Evolutionary conservation across 371 early-diverging fungal genomes (phyloP).

Genomic region (Haplosporangium sp.): DNA sequence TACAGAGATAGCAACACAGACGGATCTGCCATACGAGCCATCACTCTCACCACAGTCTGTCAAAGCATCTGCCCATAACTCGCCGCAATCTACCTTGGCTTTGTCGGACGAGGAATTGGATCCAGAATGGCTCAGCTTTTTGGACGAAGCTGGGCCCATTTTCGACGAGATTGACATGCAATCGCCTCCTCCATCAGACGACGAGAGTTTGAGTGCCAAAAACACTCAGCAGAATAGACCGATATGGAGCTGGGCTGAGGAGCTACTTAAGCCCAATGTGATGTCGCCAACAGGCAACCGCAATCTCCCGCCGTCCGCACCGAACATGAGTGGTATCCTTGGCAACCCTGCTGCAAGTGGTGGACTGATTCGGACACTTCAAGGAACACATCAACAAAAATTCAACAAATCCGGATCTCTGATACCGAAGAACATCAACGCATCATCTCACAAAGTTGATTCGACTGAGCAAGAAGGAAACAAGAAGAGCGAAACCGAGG

Average conservation of each 20-base stretch:
- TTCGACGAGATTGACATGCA: conserved; percentile 33
- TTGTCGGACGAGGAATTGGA: conserved; percentile 40
- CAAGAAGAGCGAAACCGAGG: not conserved
- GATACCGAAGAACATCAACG: not conserved
- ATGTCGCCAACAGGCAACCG: conserved; percentile 16
- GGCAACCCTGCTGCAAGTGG: conserved; percentile 23
- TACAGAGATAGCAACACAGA: conserved; percentile 46
- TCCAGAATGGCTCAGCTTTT: conserved; percentile 51
- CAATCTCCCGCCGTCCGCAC: conserved; percentile 13
- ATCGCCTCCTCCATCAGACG: conserved; percentile 31
- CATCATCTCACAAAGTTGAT: not conserved
- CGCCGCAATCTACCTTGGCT: conserved; percentile 19
- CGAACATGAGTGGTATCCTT: conserved; percentile 13
- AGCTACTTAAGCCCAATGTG: conserved; percentile 22
- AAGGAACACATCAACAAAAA: conserved; percentile 22
- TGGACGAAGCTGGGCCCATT: conserved; percentile 39
- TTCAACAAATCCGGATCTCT: conserved; percentile 5
- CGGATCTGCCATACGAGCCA: conserved; percentile 32
- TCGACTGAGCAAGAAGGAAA: not conserved
- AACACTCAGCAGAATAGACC: conserved; percentile 8
- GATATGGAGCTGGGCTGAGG: conserved; percentile 43
- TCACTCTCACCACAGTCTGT: conserved; percentile 23
- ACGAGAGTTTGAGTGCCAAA: conserved; percentile 10
- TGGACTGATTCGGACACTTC: conserved; percentile 34
- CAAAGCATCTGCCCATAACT: conserved; percentile 8